Percentiles rank a stretch among this genome's conserved stretches.
phyloP scores from a whole-genome alignment of 768 basidiomycete genomes.

The Boletellus sp. region DNA sequence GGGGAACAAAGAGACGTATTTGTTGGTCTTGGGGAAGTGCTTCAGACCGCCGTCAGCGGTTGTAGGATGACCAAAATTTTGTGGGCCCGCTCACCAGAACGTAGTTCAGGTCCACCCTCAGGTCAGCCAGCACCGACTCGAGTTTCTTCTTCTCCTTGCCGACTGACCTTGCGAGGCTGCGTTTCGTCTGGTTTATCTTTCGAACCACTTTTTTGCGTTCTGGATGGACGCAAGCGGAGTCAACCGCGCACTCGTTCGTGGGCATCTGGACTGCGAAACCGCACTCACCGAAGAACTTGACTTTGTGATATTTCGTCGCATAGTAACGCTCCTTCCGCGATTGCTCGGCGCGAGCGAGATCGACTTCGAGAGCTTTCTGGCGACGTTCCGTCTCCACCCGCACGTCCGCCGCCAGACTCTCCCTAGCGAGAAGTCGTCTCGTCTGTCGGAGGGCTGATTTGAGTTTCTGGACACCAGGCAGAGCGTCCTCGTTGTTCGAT shows the following conservation, averaged over 20 bases:
- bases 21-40: slow-evolving; percentile 82
- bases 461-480: slow-evolving; percentile 78
- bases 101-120: slow-evolving; percentile 90
- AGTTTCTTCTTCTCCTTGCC: slow-evolving; percentile 39
- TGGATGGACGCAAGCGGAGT: slow-evolving; percentile 25
- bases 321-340: slow-evolving; percentile 67
- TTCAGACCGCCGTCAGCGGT: slow-evolving; percentile 27
- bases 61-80: background rate
- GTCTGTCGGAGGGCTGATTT: slow-evolving; percentile 85
- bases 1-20: slow-evolving; percentile 90
- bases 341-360: slow-evolving; percentile 61
- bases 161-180: slow-evolving; percentile 38
- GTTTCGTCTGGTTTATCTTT: slow-evolving; percentile 69
- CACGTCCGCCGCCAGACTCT: slow-evolving; percentile 80
- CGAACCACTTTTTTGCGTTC: slow-evolving; percentile 86
- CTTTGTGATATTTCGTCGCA: slow-evolving; percentile 78
- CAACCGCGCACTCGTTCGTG: too few relatives aligned
- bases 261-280: background rate
- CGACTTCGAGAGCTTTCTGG: slow-evolving; percentile 68
- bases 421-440: slow-evolving; percentile 77
- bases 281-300: slow-evolving; percentile 87
- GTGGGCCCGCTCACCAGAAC: slow-evolving; percentile 54
- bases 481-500: slow-evolving; percentile 11
- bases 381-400: slow-evolving; percentile 79
- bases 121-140: slow-evolving; percentile 48